Base-by-base conservation (phyloP, 2,329 filamentous ascomycete genomes). In the Paraphoma sp. region DNA sequence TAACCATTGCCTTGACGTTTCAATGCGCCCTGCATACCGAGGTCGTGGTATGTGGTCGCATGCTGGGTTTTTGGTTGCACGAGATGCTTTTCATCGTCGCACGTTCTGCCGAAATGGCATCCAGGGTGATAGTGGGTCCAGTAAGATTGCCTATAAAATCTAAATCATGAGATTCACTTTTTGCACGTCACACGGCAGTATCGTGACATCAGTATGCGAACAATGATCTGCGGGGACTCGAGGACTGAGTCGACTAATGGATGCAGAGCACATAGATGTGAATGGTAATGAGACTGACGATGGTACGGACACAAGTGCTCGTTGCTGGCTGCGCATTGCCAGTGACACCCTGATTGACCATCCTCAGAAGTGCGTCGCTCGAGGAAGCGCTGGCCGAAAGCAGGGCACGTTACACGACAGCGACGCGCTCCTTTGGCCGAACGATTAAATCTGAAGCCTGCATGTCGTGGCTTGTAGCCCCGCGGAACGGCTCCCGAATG, bases 111-210 rank as follows among this genome's bases (percentile, higher is more conserved):
- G 14, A 36, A 36, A 9, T 45, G 45, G 40, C 48, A 43, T 17
- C 18, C 9, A 29, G 9, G 31, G 8, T 40, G 17, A 30, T 51
- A 44, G 56, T 58, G 56, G 54, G 51, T 43, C 61, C 43, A 14
- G 41, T 60, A 52, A 64, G 48, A 64, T 64, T 64, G 60, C 43
- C 62, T 61, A 64, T 63, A 63, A 45, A 38, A 10, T 45, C 30
- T 16, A 42, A 42, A 18, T 38, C 40, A 38, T 51, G 46, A 42
- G 36, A 28, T 48, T 46, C 54, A 44, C 41, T 31, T 48, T 49
- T 29, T 48, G 50, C 40, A 16, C 40, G 51, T 30, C 40, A 43
- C 33, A 43, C 51, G 14, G 14, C 9, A 36, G 14, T 10, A 10
- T 36, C 6, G 33, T 36, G 33, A 36, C 14, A 36, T 36, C 33